These are phyloP conservation scores for Brassica juncea DNA, from an alignment of 345 rosid genomes.

Conservation along the genomic window DNA sequence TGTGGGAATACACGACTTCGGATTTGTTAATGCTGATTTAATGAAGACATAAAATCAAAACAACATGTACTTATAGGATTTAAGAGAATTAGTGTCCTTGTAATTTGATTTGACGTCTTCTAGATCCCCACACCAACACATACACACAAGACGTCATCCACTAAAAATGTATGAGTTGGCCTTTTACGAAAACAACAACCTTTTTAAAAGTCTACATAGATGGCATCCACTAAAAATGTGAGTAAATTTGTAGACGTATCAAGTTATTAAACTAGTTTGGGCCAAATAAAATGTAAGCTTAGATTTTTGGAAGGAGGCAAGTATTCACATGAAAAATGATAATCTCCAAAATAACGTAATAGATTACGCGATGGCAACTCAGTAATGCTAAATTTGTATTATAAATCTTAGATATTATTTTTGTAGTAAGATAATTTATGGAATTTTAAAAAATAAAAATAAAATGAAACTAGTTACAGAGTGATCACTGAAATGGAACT, in stretches of 20 bases:
- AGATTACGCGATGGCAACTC: not conserved
- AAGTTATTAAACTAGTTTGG: not conserved
- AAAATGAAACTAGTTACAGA: not conserved
- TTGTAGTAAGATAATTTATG: not conserved
- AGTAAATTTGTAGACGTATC: not conserved
- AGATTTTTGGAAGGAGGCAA: not conserved
- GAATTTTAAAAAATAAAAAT: not conserved
- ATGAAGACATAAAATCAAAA: conserved; percentile 36
- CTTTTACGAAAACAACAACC: not conserved
- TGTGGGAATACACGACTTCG: conserved; percentile 24
- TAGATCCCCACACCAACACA: not conserved
- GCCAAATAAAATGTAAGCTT: not conserved
- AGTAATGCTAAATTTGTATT: not conserved
- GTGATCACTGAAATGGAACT: too few species aligned
- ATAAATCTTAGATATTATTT: not conserved
- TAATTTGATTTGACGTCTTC: conserved; percentile 39
- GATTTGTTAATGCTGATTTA: conserved; percentile 26
- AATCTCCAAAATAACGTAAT: not conserved
- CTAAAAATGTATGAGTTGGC: conserved; percentile 3
- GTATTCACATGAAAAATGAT: not conserved
- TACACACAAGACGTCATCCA: not conserved
- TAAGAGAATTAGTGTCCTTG: not conserved
- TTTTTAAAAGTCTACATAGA: not conserved
- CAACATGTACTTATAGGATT: conserved; percentile 36
- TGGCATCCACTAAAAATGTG: conserved; percentile 4